Conservation (phyloP, 1,284 basidiomycete species). For the Sanguinoderma infundibulare region DNA sequence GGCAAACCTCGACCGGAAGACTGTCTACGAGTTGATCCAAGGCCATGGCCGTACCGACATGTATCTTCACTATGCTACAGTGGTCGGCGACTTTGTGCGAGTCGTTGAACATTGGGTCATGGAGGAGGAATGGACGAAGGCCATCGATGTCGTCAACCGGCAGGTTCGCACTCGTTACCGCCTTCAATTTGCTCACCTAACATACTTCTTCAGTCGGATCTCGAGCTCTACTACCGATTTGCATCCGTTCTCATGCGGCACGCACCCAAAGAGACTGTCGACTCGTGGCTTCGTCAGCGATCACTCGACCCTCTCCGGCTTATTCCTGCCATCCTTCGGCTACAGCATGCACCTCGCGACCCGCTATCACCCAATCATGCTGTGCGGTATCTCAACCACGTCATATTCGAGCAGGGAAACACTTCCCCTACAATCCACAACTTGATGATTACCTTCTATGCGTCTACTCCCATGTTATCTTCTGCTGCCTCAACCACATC, state of each 20-base stretch:
- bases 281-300: conserved; percentile 88
- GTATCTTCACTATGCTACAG: conserved; percentile 88
- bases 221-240: conserved; percentile 95
- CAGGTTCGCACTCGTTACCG: conserved; percentile 58
- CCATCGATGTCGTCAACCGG: conserved; percentile 85
- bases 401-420: conserved; percentile 80
- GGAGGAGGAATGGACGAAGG: conserved; percentile 91
- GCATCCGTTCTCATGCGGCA: conserved; percentile 88
- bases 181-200: background rate
- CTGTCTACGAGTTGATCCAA: conserved; percentile 91
- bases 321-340: conserved; percentile 87
- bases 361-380: conserved; percentile 82
- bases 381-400: conserved; percentile 86
- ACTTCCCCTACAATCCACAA: conserved; percentile 93
- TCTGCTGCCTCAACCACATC: conserved; percentile 39
- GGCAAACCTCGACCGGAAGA: conserved; percentile 83
- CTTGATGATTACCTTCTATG: conserved; percentile 88
- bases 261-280: conserved; percentile 87
- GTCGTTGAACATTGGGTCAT: conserved; percentile 94
- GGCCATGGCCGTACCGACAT: conserved; percentile 93
- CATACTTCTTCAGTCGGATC: conserved; percentile 54
- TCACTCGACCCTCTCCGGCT: conserved; percentile 84
- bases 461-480: conserved; percentile 48
- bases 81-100: conserved; percentile 82
- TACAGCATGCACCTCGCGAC: conserved; percentile 72